Evolutionary conservation across 2,329 filamentous ascomycete genomes (phyloP), one percentile per base, ranked within the genome.

Genomic region (Neurospora sp.): DNA sequence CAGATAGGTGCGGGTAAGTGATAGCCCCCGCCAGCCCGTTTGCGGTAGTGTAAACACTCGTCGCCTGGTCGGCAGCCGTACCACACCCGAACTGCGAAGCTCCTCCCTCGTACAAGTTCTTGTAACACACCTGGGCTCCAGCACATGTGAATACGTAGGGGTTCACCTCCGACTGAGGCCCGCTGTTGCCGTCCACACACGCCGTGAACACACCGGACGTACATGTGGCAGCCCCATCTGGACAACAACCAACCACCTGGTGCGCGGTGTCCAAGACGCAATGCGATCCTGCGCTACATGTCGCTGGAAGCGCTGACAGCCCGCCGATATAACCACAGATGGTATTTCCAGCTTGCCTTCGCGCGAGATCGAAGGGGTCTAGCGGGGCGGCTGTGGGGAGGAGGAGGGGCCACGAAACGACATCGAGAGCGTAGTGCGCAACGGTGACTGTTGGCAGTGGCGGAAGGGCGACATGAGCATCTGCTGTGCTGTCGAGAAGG

Each of bases 81-180:
- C 86, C 87, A 72, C 87, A 89, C 1, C 87, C 87, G 68, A 81
- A 89, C 77, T 89, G 87, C 68, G 79, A 86, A 74, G 81, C 86
- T 2, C 86, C 86, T 13, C 85, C 86, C 0, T 83, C 84, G 71
- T 84, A 89, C 9, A 79, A 75, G 74, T 89, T 89, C 73, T 77
- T 81, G 77, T 86, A 89, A 75, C 87, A 89, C 17, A 86, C 82
- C 66, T 84, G 75, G 67, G 78, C 78, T 4, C 82, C 84, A n/a
- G 76, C 72, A 76, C 87, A 89, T 10, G 86, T 87, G 74, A 80
- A 88, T 39, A 88, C 79, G 71, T 87, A 88, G 0, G 86, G 86
- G 72, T 89, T 83, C 69, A 83, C 79, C 69, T 82, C 84, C 3
- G 82, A 84, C 75, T 86, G 84, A 1, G 82, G 78, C 4, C 79